phyloP scores from a whole-genome alignment of 805 yeast genomes.

The Metahyphopichia silvanorum region DNA sequence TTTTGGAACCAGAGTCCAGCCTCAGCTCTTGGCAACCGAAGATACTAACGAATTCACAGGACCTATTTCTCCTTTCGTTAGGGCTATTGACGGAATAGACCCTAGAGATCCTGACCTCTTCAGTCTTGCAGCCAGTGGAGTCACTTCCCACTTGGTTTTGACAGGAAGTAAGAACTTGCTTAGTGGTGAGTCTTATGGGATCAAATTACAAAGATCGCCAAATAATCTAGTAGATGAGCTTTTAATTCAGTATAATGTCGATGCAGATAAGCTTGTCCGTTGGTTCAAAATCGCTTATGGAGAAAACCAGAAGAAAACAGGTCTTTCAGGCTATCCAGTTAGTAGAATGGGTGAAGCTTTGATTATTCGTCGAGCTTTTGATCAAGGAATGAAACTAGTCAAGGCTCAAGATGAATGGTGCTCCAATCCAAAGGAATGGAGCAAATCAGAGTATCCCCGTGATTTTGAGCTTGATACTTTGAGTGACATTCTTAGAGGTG shows the following conservation, averaged over 20 bases:
- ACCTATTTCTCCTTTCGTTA: conserved; percentile 5
- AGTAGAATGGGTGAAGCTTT: conserved; percentile 5
- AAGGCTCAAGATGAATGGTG: conserved; percentile 4
- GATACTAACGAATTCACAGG: conserved; percentile 5
- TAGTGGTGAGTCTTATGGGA: conserved; percentile 6
- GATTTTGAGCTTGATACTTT: conserved; percentile 4
- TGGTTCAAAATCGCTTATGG: conserved; percentile 7
- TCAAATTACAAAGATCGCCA: conserved; percentile 4
- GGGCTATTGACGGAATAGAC: conserved; percentile 6
- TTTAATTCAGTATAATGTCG: conserved; percentile 4
- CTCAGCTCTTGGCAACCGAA: conserved; percentile 5
- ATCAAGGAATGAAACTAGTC: not conserved
- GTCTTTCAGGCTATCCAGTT: conserved; percentile 3
- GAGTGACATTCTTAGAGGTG: conserved; percentile 5
- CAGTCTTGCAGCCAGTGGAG: conserved; percentile 4
- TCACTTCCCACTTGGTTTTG: conserved; percentile 4
- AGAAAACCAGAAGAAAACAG: conserved; percentile 3
- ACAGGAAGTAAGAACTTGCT: conserved; percentile 5
- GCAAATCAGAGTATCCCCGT: conserved; percentile 2
- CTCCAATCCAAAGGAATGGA: no score
- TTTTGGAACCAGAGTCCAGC: conserved; percentile 7
- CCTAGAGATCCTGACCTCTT: conserved; percentile 5
- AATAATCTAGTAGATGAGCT: conserved; percentile 4
- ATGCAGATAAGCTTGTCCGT: conserved; percentile 1
- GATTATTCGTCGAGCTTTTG: conserved; percentile 2